These are phyloP conservation scores for Suillus tomentosus DNA, from an alignment of 768 basidiomycete species.

Conservation along the genomic window DNA sequence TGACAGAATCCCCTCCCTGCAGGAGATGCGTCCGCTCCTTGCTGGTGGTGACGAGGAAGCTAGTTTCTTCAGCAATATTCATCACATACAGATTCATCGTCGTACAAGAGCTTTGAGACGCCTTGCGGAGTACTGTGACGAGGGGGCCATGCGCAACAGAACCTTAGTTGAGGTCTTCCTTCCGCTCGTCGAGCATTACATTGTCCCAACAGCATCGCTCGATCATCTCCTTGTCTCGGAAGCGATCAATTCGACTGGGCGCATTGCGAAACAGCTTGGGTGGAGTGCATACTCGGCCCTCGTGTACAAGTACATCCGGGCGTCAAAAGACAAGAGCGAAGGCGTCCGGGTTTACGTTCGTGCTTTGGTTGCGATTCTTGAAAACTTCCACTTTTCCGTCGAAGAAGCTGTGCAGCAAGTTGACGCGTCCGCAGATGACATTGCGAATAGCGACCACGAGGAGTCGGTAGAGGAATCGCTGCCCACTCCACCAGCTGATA, in stretches of 20 bases:
- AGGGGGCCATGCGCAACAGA: conserved; percentile 63
- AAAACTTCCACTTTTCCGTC: conserved; percentile 92
- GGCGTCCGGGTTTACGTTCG: conserved; percentile 84
- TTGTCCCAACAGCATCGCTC: conserved; percentile 57
- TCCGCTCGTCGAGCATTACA: conserved; percentile 83
- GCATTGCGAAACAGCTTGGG: conserved; percentile 69
- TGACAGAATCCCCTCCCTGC: conserved; percentile 55
- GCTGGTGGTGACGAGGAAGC: conserved; percentile 92
- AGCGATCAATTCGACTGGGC: conserved; percentile 78
- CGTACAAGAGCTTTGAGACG: conserved; percentile 83
- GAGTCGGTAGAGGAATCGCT: conserved; percentile 23
- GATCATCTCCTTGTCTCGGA: conserved; percentile 92
- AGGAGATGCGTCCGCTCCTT: conserved; percentile 80
- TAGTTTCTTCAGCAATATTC: conserved; percentile 95
- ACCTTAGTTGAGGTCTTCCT: conserved; percentile 82
- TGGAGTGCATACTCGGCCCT: conserved; percentile 86
- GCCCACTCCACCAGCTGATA: conserved; percentile 14
- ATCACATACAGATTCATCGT: conserved; percentile 91
- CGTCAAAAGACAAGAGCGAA: conserved; percentile 64
- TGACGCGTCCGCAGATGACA: conserved; percentile 28
- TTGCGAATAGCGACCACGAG: conserved; percentile 32
- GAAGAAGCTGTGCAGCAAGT: conserved; percentile 48
- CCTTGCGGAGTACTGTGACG: conserved; percentile 75
- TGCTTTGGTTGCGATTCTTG: conserved; percentile 78
- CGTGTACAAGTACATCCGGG: conserved; percentile 79